A percentile compares a stretch with the other conserved stretches of the same genome.
Evolutionary conservation across 1,284 basidiomycete species (phyloP).

Genomic region (Coniferiporia weirii): DNA sequence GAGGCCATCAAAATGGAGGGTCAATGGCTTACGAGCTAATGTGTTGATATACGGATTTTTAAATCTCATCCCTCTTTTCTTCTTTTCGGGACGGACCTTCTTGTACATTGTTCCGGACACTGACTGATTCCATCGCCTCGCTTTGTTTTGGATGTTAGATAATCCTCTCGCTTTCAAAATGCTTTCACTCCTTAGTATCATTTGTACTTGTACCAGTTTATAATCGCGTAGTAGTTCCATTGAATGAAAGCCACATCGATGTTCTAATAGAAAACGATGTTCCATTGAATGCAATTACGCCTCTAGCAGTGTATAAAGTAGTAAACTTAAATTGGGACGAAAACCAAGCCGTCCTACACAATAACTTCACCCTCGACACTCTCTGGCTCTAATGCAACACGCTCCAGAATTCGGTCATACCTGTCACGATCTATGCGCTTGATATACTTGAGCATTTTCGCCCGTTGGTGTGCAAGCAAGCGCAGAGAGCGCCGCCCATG

Average conservation of each 20-base stretch:
- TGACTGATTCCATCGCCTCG: background rate
- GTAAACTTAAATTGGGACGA: background rate
- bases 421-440: slow-evolving; percentile 60
- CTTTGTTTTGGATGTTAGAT: too few species aligned
- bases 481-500: slow-evolving; percentile 73
- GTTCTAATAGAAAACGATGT: background rate
- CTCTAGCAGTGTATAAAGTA: background rate
- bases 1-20: background rate
- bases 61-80: background rate
- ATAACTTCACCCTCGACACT: slow-evolving; percentile 88
- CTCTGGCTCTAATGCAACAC: slow-evolving; percentile 72
- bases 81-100: background rate
- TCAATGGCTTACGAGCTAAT: background rate
- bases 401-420: slow-evolving; percentile 70
- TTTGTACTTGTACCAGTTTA: background rate
- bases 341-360: slow-evolving; percentile 32
- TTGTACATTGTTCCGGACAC: background rate
- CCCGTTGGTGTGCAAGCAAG: slow-evolving; percentile 75
- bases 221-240: background rate
- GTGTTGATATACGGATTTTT: background rate
- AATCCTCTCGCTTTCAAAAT: background rate
- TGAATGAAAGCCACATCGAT: background rate
- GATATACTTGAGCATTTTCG: slow-evolving; percentile 80
- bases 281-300: background rate
- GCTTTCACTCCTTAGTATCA: background rate